Conservation (phyloP, 495 filamentous ascomycete species). For the Neurospora pannonica region DNA sequence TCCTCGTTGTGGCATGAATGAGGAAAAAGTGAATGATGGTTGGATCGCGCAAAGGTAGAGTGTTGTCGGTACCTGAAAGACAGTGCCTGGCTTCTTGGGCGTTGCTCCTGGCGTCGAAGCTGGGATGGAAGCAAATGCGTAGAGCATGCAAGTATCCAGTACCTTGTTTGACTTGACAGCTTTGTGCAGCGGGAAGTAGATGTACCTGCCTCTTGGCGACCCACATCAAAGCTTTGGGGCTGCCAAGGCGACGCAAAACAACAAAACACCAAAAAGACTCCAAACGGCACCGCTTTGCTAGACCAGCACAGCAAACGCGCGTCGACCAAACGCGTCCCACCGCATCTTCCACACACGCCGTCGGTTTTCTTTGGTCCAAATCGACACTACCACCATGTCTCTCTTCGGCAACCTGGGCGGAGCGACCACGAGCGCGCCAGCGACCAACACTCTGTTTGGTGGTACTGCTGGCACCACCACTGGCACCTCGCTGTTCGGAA, state of each 20-base stretch:
- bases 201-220: neutral
- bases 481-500: conserved; percentile 7
- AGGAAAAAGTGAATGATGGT: neutral
- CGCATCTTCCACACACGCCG: neutral
- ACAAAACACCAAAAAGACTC: conserved; percentile 6
- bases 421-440: conserved; percentile 1
- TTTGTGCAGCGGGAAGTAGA: neutral
- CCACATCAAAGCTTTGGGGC: conserved; percentile 1
- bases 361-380: neutral
- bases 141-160: neutral
- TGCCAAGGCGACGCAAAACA: neutral
- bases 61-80: neutral
- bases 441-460: neutral
- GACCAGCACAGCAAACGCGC: conserved; percentile 1
- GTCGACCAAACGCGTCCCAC: conserved; percentile 1
- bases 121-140: neutral
- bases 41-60: no score
- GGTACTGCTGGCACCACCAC: neutral
- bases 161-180: neutral
- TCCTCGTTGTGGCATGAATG: neutral
- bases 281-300: neutral
- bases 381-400: conserved; percentile 6
- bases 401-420: conserved; percentile 7
- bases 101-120: neutral
- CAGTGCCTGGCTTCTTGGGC: neutral